Evolutionary conservation across 805 yeast genomes (phyloP), one percentile per base, ranked within the genome.

Genomic region (Blastobotrys mokoenaii): DNA sequence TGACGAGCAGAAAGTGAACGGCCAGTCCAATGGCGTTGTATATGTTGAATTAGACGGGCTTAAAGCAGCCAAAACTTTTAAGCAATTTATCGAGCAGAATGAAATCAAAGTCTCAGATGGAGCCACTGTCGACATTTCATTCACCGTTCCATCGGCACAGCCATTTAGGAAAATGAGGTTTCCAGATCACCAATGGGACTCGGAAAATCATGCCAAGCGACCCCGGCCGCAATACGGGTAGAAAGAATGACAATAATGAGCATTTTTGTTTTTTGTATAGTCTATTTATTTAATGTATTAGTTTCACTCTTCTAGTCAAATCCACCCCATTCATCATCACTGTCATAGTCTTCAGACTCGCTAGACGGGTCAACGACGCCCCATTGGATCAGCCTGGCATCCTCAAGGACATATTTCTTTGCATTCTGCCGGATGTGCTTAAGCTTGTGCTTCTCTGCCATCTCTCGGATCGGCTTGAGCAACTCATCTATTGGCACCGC

Each of bases 381-480:
- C 93, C 95, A 85, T 30, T 69, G 69, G 18, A 61, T 60, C 40
- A 87, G 68, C 57, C 93, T 73, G 25, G 66, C 62, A 57, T 89
- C 95, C 1, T 67, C 66, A 34, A 84, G 66, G 0, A 90, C 71
- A 31, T 85, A 93, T 32, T 76, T 79, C 52, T 68, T 70, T 47
- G 82, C 79, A 55, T 78, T 81, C 41, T 70, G 67, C 61, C 85
- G 76, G 48, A 88, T 65, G 2, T 83, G 77, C 65, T 82, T 84
- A 59, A 76, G 70, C 30, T 67, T 62, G n/a, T 67, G 53, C n/a
- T 69, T 62, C 27, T 69, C 65, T 20, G 69, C 67, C 44, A 88
- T 67, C 1, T 63, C 68, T 29, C 65, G 65, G 54, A 87, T 80
- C 3, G 94, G 86, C n/a, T 63, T 63, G 12, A 89, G 60, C 38